Conservation (phyloP, 306 rosid genomes). For the Medicago arabica region DNA sequence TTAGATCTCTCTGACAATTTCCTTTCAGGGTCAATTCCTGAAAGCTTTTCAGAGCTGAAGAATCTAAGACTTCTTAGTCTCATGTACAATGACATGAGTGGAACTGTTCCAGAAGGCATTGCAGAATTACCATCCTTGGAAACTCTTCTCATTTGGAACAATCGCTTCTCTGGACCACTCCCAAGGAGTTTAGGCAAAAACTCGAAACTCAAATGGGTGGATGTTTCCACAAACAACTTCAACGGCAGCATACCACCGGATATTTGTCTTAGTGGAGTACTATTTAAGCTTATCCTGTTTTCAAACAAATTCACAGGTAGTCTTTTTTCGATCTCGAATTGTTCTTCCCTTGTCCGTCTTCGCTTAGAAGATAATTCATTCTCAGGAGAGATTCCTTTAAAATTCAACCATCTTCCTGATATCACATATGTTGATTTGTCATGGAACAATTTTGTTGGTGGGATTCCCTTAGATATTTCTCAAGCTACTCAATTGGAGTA, state of each 20-base stretch:
- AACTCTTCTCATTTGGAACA: slow-evolving; percentile 92
- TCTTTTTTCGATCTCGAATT: no score
- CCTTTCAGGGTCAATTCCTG: slow-evolving; percentile 81
- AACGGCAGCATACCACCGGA: slow-evolving; percentile 74
- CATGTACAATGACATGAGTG: slow-evolving; percentile 87
- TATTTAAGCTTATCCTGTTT: no score
- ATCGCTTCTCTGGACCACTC: slow-evolving; percentile 71
- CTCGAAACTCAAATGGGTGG: slow-evolving; percentile 83
- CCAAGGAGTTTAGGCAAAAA: slow-evolving; percentile 77
- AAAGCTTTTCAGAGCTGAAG: slow-evolving; percentile 70
- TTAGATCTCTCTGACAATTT: slow-evolving; percentile 90
- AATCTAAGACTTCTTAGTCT: slow-evolving; percentile 77
- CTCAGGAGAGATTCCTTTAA: no score
- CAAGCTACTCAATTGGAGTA: slow-evolving; percentile 71
- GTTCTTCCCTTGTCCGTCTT: no score
- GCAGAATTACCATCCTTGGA: slow-evolving; percentile 84
- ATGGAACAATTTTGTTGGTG: no score
- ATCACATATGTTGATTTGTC: no score
- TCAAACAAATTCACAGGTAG: no score
- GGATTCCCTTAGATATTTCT: no score
- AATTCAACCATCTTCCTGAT: no score
- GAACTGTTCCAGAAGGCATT: slow-evolving; percentile 70
- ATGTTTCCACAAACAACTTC: slow-evolving; percentile 79
- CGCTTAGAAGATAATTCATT: no score
- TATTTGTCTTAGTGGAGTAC: slow-evolving; percentile 50